A percentile compares a stretch with the other conserved stretches of the same genome.
Conservation (phyloP, 306 rosid species). For the Astragalus membranaceus region DNA sequence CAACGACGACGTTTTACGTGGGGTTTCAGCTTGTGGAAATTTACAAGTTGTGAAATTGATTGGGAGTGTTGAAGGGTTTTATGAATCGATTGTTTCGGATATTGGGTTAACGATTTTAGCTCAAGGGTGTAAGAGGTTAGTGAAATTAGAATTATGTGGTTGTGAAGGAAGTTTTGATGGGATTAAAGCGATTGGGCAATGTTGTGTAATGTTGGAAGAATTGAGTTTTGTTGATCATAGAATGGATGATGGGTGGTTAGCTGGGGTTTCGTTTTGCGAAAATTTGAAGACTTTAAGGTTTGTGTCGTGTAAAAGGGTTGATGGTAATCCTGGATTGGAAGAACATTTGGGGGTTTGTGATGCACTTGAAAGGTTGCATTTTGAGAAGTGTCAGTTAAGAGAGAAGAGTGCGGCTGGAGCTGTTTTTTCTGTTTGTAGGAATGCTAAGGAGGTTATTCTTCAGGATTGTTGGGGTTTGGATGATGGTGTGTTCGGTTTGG, state of each 20-base stretch:
- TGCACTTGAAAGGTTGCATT: conserved; percentile 59
- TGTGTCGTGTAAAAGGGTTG: conserved; percentile 57
- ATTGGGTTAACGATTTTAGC: conserved; percentile 80
- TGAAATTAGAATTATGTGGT: conserved; percentile 75
- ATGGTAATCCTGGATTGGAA: conserved; percentile 48
- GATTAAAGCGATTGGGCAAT: conserved; percentile 77
- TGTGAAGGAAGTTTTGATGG: conserved; percentile 93
- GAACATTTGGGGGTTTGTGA: conserved; percentile 64
- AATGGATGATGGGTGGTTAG: conserved; percentile 91
- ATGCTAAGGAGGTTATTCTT: conserved; percentile 57
- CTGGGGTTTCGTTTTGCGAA: conserved; percentile 64
- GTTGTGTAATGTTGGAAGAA: conserved; percentile 89
- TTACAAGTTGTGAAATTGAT: conserved; percentile 66
- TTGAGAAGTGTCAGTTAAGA: conserved; percentile 65
- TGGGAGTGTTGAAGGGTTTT: conserved; percentile 50
- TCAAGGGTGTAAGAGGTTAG: conserved; percentile 75
- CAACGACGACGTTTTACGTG: conserved; percentile 19
- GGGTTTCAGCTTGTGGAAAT: conserved; percentile 24
- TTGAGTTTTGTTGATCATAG: conserved; percentile 55
- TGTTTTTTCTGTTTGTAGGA: conserved; percentile 46
- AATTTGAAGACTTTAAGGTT: conserved; percentile 76
- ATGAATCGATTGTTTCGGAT: conserved; percentile 58
- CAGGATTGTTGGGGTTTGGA: conserved; percentile 88
- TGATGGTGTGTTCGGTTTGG: conserved; percentile 43
- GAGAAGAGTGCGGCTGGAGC: conserved; percentile 46